Evolutionary conservation across 257 asterid species (phyloP), one percentile per base, ranked within the genome.

Genomic region (Solanum rostratum): DNA sequence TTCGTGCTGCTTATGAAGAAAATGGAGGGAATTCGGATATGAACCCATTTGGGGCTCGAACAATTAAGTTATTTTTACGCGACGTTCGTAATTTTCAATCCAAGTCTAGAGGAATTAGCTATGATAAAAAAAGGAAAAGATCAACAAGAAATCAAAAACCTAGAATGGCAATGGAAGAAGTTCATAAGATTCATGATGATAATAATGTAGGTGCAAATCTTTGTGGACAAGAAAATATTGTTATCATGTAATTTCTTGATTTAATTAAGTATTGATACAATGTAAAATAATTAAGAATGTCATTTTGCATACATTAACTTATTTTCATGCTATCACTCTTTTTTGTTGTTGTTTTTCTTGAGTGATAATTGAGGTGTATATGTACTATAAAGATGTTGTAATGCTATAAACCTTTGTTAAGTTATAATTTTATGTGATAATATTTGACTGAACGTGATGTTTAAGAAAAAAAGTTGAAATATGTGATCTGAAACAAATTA

Each of bases 81-180:
- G 91, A 89, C 46, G 91, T 89, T 46, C 87, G 91, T 2, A 87
- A 87, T 81, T 89, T 89, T 60, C 91, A 89, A 84, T 87, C 91
- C 37, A 89, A 89, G 62, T 89, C 91, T 19, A 81, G 91, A 78
- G 91, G 91, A 27, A 86, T 89, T 46, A 89, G 91, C 85, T 89
- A 89, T 22, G 88, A 87, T 59, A 89, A 89, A 82, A 89, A 89
- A 87, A 82, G 91, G n/a, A 89, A 89, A 79, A 66, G 88, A 62
- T 55, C 87, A 41, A 66, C 57, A 14, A 33, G 24, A 18, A 14
- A 86, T 24, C 30, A 66, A 18, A 53, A 55, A 52, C 60, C 13
- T 27, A 63, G 63, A 84, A 79, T 66, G 9, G 73, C 79, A 4
- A 19, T 29, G 14, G 79, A 15, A 54, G 85, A 68, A 53, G 80